Evolutionary conservation across 2,329 filamentous ascomycete species (phyloP).

Genomic region (Sclerotinia sclerotiorum): DNA sequence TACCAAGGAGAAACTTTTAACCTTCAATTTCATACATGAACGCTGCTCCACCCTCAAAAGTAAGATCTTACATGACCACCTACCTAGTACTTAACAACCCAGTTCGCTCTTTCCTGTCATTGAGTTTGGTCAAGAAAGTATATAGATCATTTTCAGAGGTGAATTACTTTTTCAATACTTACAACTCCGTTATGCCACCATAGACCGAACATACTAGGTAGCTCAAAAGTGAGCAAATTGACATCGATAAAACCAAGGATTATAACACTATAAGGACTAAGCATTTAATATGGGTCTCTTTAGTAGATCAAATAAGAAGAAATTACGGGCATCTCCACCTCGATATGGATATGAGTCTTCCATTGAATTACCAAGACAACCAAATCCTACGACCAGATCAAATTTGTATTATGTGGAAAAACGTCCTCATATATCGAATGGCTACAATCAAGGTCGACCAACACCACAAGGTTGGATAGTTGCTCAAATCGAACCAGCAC

Average conservation of each 20-base stretch:
- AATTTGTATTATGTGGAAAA: constrained; percentile 18
- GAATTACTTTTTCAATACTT: background rate
- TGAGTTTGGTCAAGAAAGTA: background rate
- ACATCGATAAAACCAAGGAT: background rate
- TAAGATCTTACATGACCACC: background rate
- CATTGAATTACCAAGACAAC: constrained; percentile 11
- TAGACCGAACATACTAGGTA: background rate
- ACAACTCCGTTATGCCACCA: background rate
- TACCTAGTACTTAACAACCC: background rate
- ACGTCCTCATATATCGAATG: constrained; percentile 3
- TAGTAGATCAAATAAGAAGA: constrained; percentile 35
- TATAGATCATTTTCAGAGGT: background rate
- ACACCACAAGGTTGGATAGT: constrained; percentile 31
- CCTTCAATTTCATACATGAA: background rate
- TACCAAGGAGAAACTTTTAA: background rate
- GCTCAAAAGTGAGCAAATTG: background rate
- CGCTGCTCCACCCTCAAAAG: background rate
- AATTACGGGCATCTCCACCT: constrained; percentile 26
- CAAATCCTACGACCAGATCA: background rate
- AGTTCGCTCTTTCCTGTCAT: background rate
- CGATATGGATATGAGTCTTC: constrained; percentile 16
- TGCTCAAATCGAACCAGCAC: constrained; percentile 22
- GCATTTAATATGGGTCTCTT: constrained; percentile 37
- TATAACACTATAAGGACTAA: background rate
- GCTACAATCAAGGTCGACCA: constrained; percentile 17